A percentile compares a stretch with the other conserved stretches of the same genome.
Evolutionary conservation across 345 rosid species (phyloP).

Genomic region (Heritiera littoralis): DNA sequence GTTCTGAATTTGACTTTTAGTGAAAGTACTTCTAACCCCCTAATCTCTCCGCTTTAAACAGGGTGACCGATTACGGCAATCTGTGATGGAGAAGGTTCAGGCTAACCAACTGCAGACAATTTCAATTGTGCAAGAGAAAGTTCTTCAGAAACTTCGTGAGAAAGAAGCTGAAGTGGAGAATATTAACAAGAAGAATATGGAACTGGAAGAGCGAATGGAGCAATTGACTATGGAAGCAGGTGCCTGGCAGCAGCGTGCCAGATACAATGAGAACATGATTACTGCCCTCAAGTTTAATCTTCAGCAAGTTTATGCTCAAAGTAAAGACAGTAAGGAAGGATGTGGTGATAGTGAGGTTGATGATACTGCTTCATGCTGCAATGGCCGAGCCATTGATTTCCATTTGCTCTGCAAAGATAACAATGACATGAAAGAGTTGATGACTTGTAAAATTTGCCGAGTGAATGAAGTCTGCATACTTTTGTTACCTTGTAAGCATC

Average conservation of each 20-base stretch:
- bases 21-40: slow-evolving; percentile 1
- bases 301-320: slow-evolving; percentile 63
- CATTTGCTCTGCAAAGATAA: slow-evolving; percentile 49
- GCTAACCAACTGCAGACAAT: slow-evolving; percentile 55
- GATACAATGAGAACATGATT: slow-evolving; percentile 69
- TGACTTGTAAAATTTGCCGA: slow-evolving; percentile 77
- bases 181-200: slow-evolving; percentile 68
- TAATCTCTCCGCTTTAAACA: slow-evolving; percentile 24
- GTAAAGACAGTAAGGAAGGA: slow-evolving; percentile 75
- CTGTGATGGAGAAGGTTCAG: slow-evolving; percentile 63
- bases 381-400: slow-evolving; percentile 50
- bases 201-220: slow-evolving; percentile 74
- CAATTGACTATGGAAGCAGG: slow-evolving; percentile 67
- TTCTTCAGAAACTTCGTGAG: slow-evolving; percentile 59
- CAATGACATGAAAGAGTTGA: slow-evolving; percentile 41
- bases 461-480: slow-evolving; percentile 77
- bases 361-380: slow-evolving; percentile 84
- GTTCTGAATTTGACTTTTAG: background rate
- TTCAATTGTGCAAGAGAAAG: slow-evolving; percentile 59
- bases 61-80: slow-evolving; percentile 63
- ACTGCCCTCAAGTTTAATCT: slow-evolving; percentile 67
- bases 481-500: slow-evolving; percentile 91
- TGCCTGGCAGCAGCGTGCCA: slow-evolving; percentile 79
- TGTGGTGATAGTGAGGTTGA: slow-evolving; percentile 93
- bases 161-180: slow-evolving; percentile 74